Conservation (phyloP, 2,329 filamentous ascomycete species). For the Monosporascus sp. region DNA sequence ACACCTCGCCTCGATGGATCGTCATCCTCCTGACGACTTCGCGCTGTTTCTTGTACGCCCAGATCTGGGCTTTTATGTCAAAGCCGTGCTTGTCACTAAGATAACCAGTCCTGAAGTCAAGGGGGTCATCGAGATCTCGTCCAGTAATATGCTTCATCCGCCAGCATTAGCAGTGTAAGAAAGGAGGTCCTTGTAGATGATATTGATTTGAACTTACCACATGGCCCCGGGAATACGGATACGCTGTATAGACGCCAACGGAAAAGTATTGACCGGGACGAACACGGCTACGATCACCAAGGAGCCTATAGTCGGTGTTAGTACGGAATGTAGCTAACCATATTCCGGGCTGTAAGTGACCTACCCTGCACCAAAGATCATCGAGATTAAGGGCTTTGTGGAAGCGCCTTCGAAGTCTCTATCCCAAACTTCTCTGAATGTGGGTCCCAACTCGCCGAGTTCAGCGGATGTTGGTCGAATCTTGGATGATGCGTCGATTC, state of each 20-base stretch:
- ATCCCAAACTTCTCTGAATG: constrained; percentile 1
- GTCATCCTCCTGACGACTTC: constrained; percentile 51
- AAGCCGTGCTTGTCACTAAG: constrained; percentile 39
- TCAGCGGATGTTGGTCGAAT: constrained; percentile 1
- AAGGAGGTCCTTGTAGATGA: neutral
- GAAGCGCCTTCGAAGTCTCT: neutral
- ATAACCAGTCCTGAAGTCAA: constrained; percentile 52
- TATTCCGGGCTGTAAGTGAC: neutral
- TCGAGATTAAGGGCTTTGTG: neutral
- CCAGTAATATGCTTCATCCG: constrained; percentile 46
- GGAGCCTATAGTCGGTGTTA: neutral
- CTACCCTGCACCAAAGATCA: neutral
- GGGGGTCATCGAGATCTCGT: constrained; percentile 27
- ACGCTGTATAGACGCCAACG: neutral
- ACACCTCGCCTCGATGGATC: constrained; percentile 40
- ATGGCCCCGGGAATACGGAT: constrained; percentile 6
- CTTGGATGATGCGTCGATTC: constrained; percentile 4
- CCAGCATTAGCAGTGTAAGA: neutral
- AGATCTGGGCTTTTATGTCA: constrained; percentile 52
- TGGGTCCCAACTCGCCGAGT: neutral
- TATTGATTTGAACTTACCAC: constrained; percentile 1
- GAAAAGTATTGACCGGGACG: constrained; percentile 3
- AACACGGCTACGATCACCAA: neutral
- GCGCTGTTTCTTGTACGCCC: constrained; percentile 58
- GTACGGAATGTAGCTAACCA: neutral